These are phyloP conservation scores for Neoboletus subvelutipes DNA, from an alignment of 768 basidiomycete species.

Conservation along the genomic window DNA sequence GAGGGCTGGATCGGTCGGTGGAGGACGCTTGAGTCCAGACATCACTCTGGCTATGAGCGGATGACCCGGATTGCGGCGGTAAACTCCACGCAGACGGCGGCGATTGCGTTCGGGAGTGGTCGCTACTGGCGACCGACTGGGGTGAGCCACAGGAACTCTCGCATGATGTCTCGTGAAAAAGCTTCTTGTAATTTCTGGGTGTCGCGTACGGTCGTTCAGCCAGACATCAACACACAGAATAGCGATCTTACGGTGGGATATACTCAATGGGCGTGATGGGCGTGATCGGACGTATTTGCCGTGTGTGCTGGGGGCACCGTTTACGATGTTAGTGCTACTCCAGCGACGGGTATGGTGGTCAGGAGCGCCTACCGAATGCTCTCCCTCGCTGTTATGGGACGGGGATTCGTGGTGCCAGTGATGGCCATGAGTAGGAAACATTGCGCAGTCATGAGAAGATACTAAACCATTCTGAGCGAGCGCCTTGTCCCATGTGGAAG, in stretches of 20 bases:
- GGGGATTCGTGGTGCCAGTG: conserved; percentile 25
- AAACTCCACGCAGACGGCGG: conserved; percentile 44
- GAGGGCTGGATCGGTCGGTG: conserved; percentile 34
- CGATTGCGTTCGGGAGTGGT: conserved; percentile 48
- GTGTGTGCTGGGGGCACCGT: conserved; percentile 23
- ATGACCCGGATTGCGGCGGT: conserved; percentile 36
- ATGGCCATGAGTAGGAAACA: conserved; percentile 33
- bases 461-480: conserved; percentile 39
- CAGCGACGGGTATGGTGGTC: conserved; percentile 1
- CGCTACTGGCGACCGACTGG: conserved; percentile 39
- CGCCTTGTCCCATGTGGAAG: conserved; percentile 37
- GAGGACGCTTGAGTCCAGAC: conserved; percentile 30
- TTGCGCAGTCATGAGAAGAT: conserved; percentile 35
- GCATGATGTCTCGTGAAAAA: conserved; percentile 32
- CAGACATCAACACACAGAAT: conserved; percentile 6
- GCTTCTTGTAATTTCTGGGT: conserved; percentile 32
- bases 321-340: conserved; percentile 12
- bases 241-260: conserved; percentile 28
- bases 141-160: conserved; percentile 32
- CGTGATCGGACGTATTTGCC: conserved; percentile 35
- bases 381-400: conserved; percentile 27
- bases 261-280: conserved; percentile 38
- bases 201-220: conserved; percentile 12
- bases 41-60: conserved; percentile 22
- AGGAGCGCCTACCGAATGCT: conserved; percentile 26